A percentile compares a stretch with the other conserved stretches of the same genome.
Conservation (phyloP, 305 asterid genomes). For the Ajuga reptans region DNA sequence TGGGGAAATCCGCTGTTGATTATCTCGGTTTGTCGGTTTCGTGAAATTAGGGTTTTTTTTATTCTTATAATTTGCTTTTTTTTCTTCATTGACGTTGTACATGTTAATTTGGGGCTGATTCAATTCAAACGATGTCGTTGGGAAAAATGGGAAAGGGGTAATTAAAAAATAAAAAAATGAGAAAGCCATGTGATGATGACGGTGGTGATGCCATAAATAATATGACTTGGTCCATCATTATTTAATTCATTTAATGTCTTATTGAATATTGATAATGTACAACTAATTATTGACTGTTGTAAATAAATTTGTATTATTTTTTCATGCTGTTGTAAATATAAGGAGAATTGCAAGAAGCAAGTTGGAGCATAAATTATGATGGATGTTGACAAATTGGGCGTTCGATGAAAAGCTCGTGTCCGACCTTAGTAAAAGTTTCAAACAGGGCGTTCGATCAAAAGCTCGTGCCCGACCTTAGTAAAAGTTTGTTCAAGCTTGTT, state of each 20-base stretch:
- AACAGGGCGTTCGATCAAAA: too few relatives aligned
- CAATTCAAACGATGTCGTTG: neutral
- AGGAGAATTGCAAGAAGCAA: neutral
- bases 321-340: neutral
- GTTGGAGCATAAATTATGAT: neutral
- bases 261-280: neutral
- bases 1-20: slow-evolving; percentile 76
- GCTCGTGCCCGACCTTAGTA: too few relatives aligned
- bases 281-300: neutral
- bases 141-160: neutral
- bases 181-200: neutral
- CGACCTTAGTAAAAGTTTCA: too few relatives aligned
- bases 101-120: neutral
- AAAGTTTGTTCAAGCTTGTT: too few relatives aligned
- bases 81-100: neutral
- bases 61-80: neutral
- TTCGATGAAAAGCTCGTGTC: too few relatives aligned
- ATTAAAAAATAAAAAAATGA: neutral
- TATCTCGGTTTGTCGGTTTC: slow-evolving; percentile 48
- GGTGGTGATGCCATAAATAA: neutral
- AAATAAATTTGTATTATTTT: neutral
- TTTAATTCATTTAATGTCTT: neutral
- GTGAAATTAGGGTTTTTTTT: neutral
- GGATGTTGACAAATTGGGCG: too few relatives aligned
- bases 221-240: slow-evolving; percentile 12